Base-by-base conservation (phyloP, 2,329 filamentous ascomycete genomes). In the Hymenoscyphus repandus region DNA sequence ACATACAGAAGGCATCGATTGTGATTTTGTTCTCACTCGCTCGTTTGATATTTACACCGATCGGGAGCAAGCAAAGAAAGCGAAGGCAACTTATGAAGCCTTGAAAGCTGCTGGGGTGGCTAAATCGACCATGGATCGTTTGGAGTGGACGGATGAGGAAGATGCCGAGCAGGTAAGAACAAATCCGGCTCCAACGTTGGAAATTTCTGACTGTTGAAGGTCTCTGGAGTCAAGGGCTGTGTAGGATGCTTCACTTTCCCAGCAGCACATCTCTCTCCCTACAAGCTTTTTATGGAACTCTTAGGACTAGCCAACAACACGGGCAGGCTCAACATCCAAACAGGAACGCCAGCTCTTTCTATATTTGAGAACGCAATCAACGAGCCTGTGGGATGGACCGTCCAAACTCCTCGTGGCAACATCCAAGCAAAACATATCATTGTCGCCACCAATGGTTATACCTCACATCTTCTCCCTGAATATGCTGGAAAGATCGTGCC, bases 401-500 rank as follows among this genome's bases (percentile, higher is more conserved):
- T 82, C 1, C 62, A 70, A 9, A 86, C 82, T 2, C 62, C 70
- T 0, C 74, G 82, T 17, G 85, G 83, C 10, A 62, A 54, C 0
- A 74, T 85, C 47, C 64, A 58, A 9, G 72, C 84, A 1, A 71
- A 69, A 22, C 75, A 74, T 32, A 70, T 88, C 12, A 69, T 88
- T 15, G 72, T 85, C 37, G 82, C 83, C 9, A 86, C 80, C 1
- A 88, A 88, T 57, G 85, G 72, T 11, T 87, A 86, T 63, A 84
- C 82, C 0, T 41, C 46, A 20, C 47, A 37, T 30, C 63, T 88
- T 6, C 68, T 83, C 1, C 81, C 82, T 1, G 43, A 55, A 40
- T 55, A 50, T 32, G 13, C 70, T 62, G 72, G 77, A 54, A 74
- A 78, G 11, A 85, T 88, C 52, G 73, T 84, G 9, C 84, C 84